phyloP scores from a whole-genome alignment of 441 rosid species.

The Theobroma grandiflorum region DNA sequence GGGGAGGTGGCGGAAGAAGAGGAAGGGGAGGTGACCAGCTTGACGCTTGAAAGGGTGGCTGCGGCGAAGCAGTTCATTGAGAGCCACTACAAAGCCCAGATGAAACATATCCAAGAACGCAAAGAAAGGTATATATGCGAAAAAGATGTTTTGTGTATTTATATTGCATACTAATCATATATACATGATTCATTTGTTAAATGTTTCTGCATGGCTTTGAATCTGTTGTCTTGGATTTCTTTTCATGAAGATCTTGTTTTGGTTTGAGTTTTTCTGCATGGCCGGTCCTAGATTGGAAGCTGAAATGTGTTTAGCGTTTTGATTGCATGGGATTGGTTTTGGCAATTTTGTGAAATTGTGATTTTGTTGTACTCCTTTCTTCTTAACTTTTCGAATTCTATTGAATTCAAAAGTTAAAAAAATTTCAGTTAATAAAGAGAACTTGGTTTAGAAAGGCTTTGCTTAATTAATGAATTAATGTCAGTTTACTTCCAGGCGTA shows the following conservation, averaged over 20 bases:
- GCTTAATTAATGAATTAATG: not conserved
- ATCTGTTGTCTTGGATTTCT: not conserved
- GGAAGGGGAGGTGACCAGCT: slow-evolving; percentile 68
- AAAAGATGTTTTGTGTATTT: not conserved
- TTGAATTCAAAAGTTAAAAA: not conserved
- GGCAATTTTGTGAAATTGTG: not conserved
- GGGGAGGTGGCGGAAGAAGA: slow-evolving; percentile 55
- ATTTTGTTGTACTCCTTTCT: not conserved
- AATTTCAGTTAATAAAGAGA: not conserved
- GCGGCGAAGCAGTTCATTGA: slow-evolving; percentile 94
- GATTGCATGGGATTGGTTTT: slow-evolving; percentile 14
- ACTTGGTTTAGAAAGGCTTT: not conserved
- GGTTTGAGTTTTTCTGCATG: not conserved
- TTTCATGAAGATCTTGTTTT: slow-evolving; percentile 24
- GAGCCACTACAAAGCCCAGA: slow-evolving; percentile 86
- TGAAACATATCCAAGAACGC: slow-evolving; percentile 85
- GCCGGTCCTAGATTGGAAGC: slow-evolving; percentile 16
- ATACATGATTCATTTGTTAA: not conserved
- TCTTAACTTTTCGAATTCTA: slow-evolving; percentile 2
- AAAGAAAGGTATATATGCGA: slow-evolving; percentile 61
- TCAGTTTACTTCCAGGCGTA: not conserved
- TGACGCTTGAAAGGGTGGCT: slow-evolving; percentile 86
- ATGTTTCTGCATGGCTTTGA: slow-evolving; percentile 14
- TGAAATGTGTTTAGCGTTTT: slow-evolving; percentile 8
- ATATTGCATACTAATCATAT: not conserved